Evolutionary conservation across 2,329 filamentous ascomycete species (phyloP), one percentile per base, ranked within the genome.

Genomic region (Harringtonia aguacate): DNA sequence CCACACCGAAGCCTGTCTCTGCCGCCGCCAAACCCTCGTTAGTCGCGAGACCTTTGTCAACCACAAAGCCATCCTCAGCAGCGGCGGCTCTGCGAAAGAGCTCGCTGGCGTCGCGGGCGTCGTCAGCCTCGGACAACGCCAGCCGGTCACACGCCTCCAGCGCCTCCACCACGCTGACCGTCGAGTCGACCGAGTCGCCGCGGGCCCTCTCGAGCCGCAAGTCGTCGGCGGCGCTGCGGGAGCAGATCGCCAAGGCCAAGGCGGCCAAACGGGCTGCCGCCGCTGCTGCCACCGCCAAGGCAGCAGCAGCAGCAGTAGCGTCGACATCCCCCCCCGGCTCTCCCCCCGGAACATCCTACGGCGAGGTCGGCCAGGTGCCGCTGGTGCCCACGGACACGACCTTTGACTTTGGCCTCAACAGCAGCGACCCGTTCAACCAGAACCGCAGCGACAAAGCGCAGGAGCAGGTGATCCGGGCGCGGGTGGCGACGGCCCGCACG

Each of bases 161-260:
- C 8, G 53, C 55, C 2, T 67, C 66, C 3, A 67, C 64, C 3
- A 56, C 56, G 7, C 50, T 55, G 13, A 67, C 62, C 3, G 51
- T 53, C 14, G 60, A 65, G 31, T 64, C 62, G 8, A 47, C 53
- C 1, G 64, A 66, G 29, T 55, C 60, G 10, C 43, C 55, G 4
- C 43, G 43, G 8, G 31, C 37, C 18, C 50, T 53, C 30, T 54
- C 61, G 1, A 58, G 53, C 43, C 60, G 65, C 33, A 92, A 85
- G 54, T 88, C 88, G 0, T 95, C 90, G 1, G 69, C 75, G 15
- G 81, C 88, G 1, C 65, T 98, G 14, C 79, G 92, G 29, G 87
- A 95, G 41, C 89, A 92, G 43, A 95, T 97, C 50, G 87, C 89
- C 31, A 90, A 89, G 54, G 90, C 92, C 1, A 94, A 90, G 58